Base-by-base conservation (phyloP, 441 rosid species). In the Syzygium syzygioides region DNA sequence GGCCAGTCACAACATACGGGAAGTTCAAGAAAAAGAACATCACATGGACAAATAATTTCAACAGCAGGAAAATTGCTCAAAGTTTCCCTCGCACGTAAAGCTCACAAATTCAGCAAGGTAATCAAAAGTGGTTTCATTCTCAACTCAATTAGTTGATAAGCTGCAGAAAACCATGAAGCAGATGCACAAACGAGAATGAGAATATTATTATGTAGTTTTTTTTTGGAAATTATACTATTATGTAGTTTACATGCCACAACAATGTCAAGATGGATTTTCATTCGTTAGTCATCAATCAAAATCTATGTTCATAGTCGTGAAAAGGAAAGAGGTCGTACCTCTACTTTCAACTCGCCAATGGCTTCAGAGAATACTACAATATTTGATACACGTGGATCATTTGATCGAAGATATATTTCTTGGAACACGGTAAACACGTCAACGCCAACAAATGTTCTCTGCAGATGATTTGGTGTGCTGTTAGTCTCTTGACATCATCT, bases 401-500 rank as follows among this genome's bases (percentile, higher is more conserved):
- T 93, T 59, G 94, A 94, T 88, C 88, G 93, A 37, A 98, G 96
- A 92, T 90, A 92, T 48, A 98, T 95, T 92, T 98, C 99, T 95
- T 98, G 99, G 91, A 96, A 96, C 60, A 98, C 97, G 23, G 94
- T 95, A 89, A 98, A 96, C 89, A 92, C 89, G 85, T 96, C 98
- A 68, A 98, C 95, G 80, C 99, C 99, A 57, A 97, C 98, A 92
- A 98, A 96, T 53, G 99, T 98, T 91, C 98, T 94, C 99, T 98
- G 92, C 92, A 94, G 64, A 55, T 34, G 87, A 54, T 59, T 11
- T 14, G n/a, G 50, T 41, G 28, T 13, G 53, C 83, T 23, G 83
- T 76, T 41, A 76, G 83, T 76, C 53, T 76, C 53, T 41, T 23
- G 18, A 76, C n/a, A 76, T 76, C 83, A 20, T 41, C 52, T 6